Percentiles rank a stretch among this genome's conserved stretches.
phyloP scores from a whole-genome alignment of 768 basidiomycete genomes.

The Boletus tylopilopsis region DNA sequence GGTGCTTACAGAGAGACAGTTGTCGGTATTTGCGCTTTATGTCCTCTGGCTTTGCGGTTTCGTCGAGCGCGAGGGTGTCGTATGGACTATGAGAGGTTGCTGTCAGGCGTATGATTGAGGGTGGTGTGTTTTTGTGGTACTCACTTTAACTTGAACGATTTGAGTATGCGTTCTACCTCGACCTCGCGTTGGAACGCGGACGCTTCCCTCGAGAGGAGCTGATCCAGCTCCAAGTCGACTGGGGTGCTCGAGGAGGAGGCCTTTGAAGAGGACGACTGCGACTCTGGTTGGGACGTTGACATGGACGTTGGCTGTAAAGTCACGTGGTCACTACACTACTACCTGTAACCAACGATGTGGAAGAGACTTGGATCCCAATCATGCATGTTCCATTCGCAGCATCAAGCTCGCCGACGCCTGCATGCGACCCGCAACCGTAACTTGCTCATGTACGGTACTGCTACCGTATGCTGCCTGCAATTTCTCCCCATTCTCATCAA shows the following conservation, averaged over 20 bases:
- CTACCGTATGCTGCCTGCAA: slow-evolving; percentile 53
- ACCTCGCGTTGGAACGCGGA: slow-evolving; percentile 84
- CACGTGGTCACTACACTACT: too few relatives aligned
- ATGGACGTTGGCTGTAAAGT: slow-evolving; percentile 27
- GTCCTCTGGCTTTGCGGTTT: slow-evolving; percentile 67
- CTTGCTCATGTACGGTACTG: slow-evolving; percentile 80
- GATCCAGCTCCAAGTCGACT: slow-evolving; percentile 65
- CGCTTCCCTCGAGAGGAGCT: slow-evolving; percentile 73
- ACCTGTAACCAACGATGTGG: too few relatives aligned
- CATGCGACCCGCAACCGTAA: slow-evolving; percentile 64
- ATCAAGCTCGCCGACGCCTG: slow-evolving; percentile 35
- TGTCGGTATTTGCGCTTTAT: slow-evolving; percentile 89
- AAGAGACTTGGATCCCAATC: too few relatives aligned
- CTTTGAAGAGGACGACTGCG: slow-evolving; percentile 5
- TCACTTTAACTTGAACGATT: slow-evolving; percentile 95
- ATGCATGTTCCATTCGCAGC: too few relatives aligned
- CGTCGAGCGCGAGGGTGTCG: slow-evolving; percentile 83
- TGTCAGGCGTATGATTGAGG: neutral
- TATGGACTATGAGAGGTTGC: slow-evolving; percentile 63
- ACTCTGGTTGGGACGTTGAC: slow-evolving; percentile 14
- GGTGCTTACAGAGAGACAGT: slow-evolving; percentile 71
- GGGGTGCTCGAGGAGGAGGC: slow-evolving; percentile 5
- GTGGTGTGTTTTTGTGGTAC: too few relatives aligned
- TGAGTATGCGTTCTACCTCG: slow-evolving; percentile 88
- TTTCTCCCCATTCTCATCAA: neutral